Conservation (phyloP, 2,329 filamentous ascomycete genomes). For the Clonostachys rhizophaga region DNA sequence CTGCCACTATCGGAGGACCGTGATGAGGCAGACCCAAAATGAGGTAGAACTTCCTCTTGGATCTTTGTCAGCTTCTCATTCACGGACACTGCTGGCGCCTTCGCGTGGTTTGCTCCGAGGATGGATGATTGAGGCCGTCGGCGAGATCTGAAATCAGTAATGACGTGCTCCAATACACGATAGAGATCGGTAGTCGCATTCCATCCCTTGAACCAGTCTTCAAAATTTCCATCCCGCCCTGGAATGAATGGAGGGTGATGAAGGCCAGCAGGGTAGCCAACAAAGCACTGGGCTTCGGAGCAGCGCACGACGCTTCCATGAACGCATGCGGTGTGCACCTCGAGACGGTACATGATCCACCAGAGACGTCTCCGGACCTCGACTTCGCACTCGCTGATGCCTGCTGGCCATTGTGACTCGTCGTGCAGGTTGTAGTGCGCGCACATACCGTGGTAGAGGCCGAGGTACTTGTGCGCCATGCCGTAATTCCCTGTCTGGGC, state of each 20-base stretch:
- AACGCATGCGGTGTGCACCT: conserved; percentile 48
- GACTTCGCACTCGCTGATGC: conserved; percentile 34
- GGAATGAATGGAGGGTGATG: conserved; percentile 18
- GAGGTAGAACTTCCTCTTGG: no score
- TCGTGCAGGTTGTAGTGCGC: conserved; percentile 46
- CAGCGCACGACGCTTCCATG: conserved; percentile 27
- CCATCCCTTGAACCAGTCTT: conserved; percentile 49
- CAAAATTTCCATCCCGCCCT: neutral
- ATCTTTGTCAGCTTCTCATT: no score
- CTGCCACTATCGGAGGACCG: no score
- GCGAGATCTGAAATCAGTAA: conserved; percentile 10
- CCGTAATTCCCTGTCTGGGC: conserved; percentile 45
- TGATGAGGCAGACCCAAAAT: no score
- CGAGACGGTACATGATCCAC: conserved; percentile 54
- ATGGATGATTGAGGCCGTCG: conserved; percentile 2
- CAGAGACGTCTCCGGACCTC: conserved; percentile 41
- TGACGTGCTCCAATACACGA: conserved; percentile 45
- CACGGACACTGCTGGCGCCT: no score
- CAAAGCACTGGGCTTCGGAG: conserved; percentile 13
- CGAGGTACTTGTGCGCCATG: conserved; percentile 44
- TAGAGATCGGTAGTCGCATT: conserved; percentile 52
- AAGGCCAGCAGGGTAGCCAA: conserved; percentile 12
- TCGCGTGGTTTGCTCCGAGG: neutral
- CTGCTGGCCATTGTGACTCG: conserved; percentile 44
- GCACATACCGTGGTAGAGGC: conserved; percentile 42